A percentile compares a stretch with the other conserved stretches of the same genome.
Conservation (phyloP, 2,329 filamentous ascomycete genomes). For the Diaporthe ampelina region DNA sequence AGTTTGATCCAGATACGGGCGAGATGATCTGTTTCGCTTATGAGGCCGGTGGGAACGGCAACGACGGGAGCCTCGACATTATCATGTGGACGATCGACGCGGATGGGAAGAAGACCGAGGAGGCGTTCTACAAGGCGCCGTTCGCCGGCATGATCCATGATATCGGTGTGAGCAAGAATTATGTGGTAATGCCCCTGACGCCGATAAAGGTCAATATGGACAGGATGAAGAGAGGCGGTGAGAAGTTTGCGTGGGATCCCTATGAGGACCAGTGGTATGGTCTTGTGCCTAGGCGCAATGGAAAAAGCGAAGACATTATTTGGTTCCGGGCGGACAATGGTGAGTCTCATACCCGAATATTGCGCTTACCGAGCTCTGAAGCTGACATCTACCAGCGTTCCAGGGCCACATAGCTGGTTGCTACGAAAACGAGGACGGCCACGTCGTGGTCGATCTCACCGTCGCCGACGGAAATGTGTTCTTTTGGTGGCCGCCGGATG, state of each 20-base stretch:
- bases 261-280: slow-evolving; percentile 69
- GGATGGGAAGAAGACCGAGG: slow-evolving; percentile 60
- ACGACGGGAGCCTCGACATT: slow-evolving; percentile 59
- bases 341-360: no score
- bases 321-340: slow-evolving; percentile 67
- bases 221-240: slow-evolving; percentile 59
- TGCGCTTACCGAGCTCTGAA: no score
- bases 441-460: slow-evolving; percentile 60
- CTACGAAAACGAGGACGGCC: slow-evolving; percentile 61
- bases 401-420: slow-evolving; percentile 63
- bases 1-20: slow-evolving; percentile 64
- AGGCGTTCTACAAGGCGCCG: slow-evolving; percentile 63
- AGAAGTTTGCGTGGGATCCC: slow-evolving; percentile 67
- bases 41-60: slow-evolving; percentile 59
- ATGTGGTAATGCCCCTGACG: slow-evolving; percentile 61
- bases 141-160: slow-evolving; percentile 69
- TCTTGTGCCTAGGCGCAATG: slow-evolving; percentile 64
- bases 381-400: slow-evolving; percentile 54
- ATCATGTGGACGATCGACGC: slow-evolving; percentile 61
- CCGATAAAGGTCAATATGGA: slow-evolving; percentile 61
- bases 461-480: slow-evolving; percentile 60
- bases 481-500: slow-evolving; percentile 59
- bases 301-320: slow-evolving; percentile 64
- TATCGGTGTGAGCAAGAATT: slow-evolving; percentile 62
- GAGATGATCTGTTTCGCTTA: slow-evolving; percentile 68